Base-by-base conservation (phyloP, 345 rosid genomes). In the Dovyalis caffra region DNA sequence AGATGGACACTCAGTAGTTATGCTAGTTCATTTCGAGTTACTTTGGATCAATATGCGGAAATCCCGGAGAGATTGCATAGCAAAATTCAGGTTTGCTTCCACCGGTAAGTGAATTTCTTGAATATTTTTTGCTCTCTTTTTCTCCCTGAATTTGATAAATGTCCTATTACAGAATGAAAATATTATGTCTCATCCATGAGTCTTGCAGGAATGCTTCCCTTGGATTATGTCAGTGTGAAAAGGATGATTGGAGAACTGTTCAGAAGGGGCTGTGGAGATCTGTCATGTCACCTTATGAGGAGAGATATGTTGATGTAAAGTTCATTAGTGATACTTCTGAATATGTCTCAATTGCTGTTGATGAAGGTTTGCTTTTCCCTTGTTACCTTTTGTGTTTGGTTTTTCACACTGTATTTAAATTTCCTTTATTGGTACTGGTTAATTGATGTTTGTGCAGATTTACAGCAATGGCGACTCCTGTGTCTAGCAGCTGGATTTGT, bases 71-170 rank as follows among this genome's bases (percentile, higher is more conserved):
- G 86, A 76, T 72, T 87, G 64, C 92, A 88, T 70, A 64, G 78
- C 68, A 90, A 81, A 86, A 85, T 95, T 62, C 90, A 82, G 74
- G 85, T 93, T 76, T 95, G 98, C 76, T 83, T 88, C 80, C 98
- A 91, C 76, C 77, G 90, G 98, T 91, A 85, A 87, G 87, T 84
- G 34, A 65, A 74, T 20, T 20, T 45, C 34, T 38, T 10, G n/a
- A 9, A 56, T 74, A 38, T 40, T 2, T 29, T 69, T 62, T 53
- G 3, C 8, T 34, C 32, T 53, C 18, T 8, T n/a, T n/a, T n/a
- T 6, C 4, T 68, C 32, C 18, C 64, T 37, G 32, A 34, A 38
- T 33, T 62, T 26, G 8, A 61, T 56, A n/a, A 29, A 40, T 18
- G n/a, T 51, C 31, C 33, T 32, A 23, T 20, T 31, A 37, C 31